Evolutionary conservation across 495 filamentous ascomycete species (phyloP).

Genomic region (Neurospora sp.): DNA sequence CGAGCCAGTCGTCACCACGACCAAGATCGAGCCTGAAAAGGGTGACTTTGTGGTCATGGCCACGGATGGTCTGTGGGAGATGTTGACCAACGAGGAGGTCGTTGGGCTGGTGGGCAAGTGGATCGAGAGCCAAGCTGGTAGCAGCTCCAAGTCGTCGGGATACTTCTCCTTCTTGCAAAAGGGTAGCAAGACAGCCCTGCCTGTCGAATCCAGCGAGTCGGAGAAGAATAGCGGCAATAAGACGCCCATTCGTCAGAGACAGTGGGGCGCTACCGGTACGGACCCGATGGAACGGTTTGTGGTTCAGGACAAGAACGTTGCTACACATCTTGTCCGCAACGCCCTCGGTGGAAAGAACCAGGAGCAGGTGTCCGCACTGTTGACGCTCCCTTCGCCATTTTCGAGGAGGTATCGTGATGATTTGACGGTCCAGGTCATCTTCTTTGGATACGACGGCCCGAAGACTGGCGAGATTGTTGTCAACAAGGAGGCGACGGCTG

Average conservation of each 20-base stretch:
- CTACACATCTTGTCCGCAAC: constrained; percentile 92
- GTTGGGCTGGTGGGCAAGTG: constrained; percentile 93
- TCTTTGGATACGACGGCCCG: constrained; percentile 73
- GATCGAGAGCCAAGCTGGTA: constrained; percentile 65
- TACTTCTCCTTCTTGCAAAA: constrained; percentile 43
- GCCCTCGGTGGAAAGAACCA: constrained; percentile 87
- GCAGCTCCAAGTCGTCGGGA: constrained; percentile 30
- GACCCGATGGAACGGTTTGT: constrained; percentile 69
- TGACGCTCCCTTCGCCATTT: constrained; percentile 86
- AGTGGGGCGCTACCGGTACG: constrained; percentile 62
- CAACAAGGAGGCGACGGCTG: constrained; percentile 78
- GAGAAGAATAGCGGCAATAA: constrained; percentile 42
- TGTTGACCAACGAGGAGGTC: constrained; percentile 98
- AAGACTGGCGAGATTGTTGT: constrained; percentile 64
- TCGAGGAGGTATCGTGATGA: constrained; percentile 90
- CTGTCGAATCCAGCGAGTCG: constrained; percentile 39
- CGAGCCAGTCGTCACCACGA: constrained; percentile 92
- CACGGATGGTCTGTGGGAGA: constrained; percentile 97
- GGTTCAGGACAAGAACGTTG: constrained; percentile 91
- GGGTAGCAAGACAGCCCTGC: constrained; percentile 27
- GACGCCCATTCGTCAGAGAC: constrained; percentile 72
- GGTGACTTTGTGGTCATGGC: constrained; percentile 97
- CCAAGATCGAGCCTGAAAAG: constrained; percentile 77
- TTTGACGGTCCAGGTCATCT: constrained; percentile 95
- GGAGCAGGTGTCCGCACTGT: constrained; percentile 87